Conservation (phyloP, 2,329 filamentous ascomycete species). For the Fusarium vanettenii region DNA sequence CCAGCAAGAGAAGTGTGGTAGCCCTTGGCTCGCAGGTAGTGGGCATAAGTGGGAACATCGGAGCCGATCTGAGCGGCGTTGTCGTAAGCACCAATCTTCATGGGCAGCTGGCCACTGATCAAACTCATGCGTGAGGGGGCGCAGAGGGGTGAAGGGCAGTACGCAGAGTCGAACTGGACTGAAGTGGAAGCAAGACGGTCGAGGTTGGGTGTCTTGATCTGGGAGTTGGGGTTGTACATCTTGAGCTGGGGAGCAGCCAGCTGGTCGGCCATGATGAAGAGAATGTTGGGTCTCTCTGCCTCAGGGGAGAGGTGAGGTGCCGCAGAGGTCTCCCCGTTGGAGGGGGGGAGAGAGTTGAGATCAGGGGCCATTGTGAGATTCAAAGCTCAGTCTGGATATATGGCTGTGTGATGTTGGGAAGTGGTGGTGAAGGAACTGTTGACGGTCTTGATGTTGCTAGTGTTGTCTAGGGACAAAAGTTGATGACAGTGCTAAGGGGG, state of each 20-base stretch:
- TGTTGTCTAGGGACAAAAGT: not conserved
- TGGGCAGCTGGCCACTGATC: slow-evolving; percentile 91
- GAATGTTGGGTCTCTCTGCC: slow-evolving; percentile 55
- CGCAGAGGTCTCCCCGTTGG: slow-evolving; percentile 49
- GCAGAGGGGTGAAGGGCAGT: slow-evolving; percentile 93
- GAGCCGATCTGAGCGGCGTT: slow-evolving; percentile 88
- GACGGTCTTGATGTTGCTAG: not conserved
- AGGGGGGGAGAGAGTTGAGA: slow-evolving; percentile 76
- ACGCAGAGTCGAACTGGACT: slow-evolving; percentile 92
- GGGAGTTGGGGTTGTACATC: slow-evolving; percentile 89
- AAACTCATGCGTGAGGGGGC: slow-evolving; percentile 94
- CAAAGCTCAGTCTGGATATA: not conserved
- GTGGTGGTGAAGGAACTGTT: not conserved
- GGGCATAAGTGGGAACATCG: slow-evolving; percentile 90
- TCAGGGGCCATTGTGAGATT: slow-evolving; percentile 72
- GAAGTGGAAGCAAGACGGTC: slow-evolving; percentile 83
- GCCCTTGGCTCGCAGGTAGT: slow-evolving; percentile 85
- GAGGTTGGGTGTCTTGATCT: slow-evolving; percentile 92
- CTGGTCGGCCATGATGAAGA: slow-evolving; percentile 97
- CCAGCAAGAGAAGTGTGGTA: slow-evolving; percentile 93
- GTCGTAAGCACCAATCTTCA: slow-evolving; percentile 92
- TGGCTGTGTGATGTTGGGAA: not conserved
- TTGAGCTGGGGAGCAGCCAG: slow-evolving; percentile 90
- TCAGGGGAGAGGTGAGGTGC: slow-evolving; percentile 32
- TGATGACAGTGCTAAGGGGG: not conserved